A percentile compares a stretch with the other conserved stretches of the same genome.
phyloP scores from a whole-genome alignment of 2,329 filamentous ascomycete genomes.

The Trichoderma atrobrunneum region DNA sequence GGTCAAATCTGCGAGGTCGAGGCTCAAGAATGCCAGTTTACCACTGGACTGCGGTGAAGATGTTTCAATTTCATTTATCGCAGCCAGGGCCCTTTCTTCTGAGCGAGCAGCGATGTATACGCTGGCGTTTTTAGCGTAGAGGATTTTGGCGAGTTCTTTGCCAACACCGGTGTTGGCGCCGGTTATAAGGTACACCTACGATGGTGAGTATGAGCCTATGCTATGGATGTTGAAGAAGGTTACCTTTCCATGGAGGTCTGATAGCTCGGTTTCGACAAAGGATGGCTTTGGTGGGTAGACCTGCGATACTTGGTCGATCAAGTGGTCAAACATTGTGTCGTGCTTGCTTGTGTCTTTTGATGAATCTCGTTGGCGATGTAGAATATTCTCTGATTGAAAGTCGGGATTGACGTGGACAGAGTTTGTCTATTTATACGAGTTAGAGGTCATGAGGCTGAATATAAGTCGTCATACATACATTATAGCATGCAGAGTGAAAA shows the following conservation, averaged over 20 bases:
- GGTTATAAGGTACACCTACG: slow-evolving; percentile 34
- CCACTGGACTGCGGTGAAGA: background rate
- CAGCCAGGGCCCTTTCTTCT: background rate
- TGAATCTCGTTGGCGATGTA: background rate
- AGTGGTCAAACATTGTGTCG: background rate
- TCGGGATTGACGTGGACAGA: background rate
- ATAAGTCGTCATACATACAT: background rate
- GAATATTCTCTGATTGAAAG: background rate
- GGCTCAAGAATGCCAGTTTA: background rate
- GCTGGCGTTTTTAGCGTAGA: slow-evolving; percentile 52
- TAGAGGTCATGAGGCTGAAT: background rate
- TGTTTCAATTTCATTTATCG: background rate
- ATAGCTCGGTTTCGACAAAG: background rate
- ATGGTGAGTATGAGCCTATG: background rate
- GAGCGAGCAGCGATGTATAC: slow-evolving; percentile 54
- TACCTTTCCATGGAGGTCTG: background rate
- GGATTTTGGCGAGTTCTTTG: slow-evolving; percentile 48
- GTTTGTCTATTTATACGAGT: background rate
- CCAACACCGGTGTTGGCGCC: slow-evolving; percentile 43
- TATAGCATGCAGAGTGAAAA: background rate
- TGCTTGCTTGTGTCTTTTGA: background rate
- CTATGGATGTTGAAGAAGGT: background rate
- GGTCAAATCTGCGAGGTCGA: background rate
- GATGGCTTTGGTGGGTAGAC: background rate
- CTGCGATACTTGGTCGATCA: background rate